Evolutionary conservation across 1,139 yeast species (phyloP), one percentile per base, ranked within the genome.

Genomic region (Taphrina betulina): DNA sequence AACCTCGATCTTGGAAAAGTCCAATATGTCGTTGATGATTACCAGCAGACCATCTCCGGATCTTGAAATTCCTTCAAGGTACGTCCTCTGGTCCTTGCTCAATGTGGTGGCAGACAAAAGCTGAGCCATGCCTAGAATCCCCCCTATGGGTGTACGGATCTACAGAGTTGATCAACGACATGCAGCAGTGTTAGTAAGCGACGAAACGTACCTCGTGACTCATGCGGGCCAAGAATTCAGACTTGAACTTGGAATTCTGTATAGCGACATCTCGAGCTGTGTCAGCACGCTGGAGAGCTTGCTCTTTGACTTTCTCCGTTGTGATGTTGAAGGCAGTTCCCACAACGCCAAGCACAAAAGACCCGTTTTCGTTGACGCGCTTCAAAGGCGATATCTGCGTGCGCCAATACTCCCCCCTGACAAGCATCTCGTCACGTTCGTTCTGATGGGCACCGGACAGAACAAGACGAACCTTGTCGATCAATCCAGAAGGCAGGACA

Each of bases 121-220:
- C 69, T 87, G 95, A 1, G 95, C 87, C 92, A 87, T 87, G 66
- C 95, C 95, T 65, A 87, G 84, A 50, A 87, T 87, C 74, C 95
- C 95, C 68, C 87, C 87, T 79, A 87, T 83, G 22, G 95, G 95
- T 2, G 95, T 87, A 70, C 95, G 77, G 65, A 87, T 85, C n/a
- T n/a, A n/a, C n/a, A n/a, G n/a, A n/a, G n/a, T n/a, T n/a, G n/a
- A n/a, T n/a, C n/a, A n/a, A n/a, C n/a, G n/a, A n/a, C n/a, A n/a
- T n/a, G n/a, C n/a, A n/a, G n/a, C n/a, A n/a, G n/a, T n/a, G n/a
- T n/a, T n/a, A n/a, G n/a, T n/a, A n/a, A n/a, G n/a, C n/a, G n/a
- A n/a, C n/a, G n/a, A n/a, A n/a, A n/a, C n/a, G n/a, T n/a, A n/a
- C n/a, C 71, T 87, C 95, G 72, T 87, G 95, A 2, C 95, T 86